These are phyloP conservation scores for Tanacetum coccineum DNA, from an alignment of 129 eudicot genomes.

Conservation along the genomic window DNA sequence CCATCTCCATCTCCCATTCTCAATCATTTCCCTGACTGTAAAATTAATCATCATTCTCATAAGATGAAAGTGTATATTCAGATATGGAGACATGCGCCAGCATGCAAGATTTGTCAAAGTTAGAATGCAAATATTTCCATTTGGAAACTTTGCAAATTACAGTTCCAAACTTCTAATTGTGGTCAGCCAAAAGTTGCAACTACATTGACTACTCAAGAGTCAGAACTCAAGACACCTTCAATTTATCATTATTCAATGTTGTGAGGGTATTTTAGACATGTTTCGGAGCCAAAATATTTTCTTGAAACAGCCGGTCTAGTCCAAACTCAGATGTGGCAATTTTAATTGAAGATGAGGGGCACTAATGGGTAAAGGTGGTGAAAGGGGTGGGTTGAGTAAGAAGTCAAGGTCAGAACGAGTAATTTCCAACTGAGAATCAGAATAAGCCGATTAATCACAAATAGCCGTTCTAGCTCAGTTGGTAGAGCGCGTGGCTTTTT, in stretches of 20 bases:
- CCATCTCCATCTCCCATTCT: no score
- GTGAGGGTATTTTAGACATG: conserved; percentile 15
- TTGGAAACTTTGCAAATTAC: neutral
- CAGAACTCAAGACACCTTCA: neutral
- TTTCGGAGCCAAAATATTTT: neutral
- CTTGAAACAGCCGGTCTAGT: neutral
- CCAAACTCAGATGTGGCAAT: conserved; percentile 5
- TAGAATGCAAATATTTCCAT: neutral
- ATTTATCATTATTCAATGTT: conserved; percentile 8
- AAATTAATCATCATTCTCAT: conserved; percentile 4
- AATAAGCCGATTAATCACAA: no score
- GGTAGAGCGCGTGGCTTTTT: conserved; percentile 97
- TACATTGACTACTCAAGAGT: neutral
- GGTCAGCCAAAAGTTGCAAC: no score
- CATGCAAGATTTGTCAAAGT: neutral
- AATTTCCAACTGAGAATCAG: neutral
- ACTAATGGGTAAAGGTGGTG: neutral
- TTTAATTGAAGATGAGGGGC: neutral
- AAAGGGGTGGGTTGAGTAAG: neutral
- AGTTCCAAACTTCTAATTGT: neutral
- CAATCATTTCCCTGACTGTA: no score
- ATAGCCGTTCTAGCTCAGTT: conserved; percentile 60
- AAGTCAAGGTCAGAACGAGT: no score
- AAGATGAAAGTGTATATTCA: neutral
- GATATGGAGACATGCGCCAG: neutral